Base-by-base conservation (phyloP, 2,329 filamentous ascomycete genomes). In the Fusarium sp. region DNA sequence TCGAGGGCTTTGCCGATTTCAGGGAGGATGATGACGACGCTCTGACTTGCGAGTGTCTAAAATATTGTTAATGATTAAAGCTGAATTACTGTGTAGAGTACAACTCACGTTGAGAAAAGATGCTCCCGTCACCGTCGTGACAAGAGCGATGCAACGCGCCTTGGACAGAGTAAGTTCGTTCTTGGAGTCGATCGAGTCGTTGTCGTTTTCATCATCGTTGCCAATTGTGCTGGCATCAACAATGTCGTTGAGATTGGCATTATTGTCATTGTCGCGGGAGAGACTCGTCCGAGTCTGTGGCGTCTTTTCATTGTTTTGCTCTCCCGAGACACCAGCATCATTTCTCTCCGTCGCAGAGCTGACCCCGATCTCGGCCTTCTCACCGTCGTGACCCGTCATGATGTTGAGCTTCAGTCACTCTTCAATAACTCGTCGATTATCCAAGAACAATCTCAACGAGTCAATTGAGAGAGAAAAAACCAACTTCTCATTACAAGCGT, bases 1-100 rank as follows among this genome's bases (percentile, higher is more conserved):
- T 80, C 69, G 6, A 92, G 83, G 12, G 87, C 87, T 30, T 83
- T 76, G 40, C 89, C 89, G 37, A 92, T 91, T n/a, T 86, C 87
- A 0, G 90, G 90, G 17, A 92, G 78, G 82, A 78, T 74, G 32
- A 74, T 79, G 60, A 79, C 76, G 35, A 79, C 78, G 30, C 75
- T 79, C 25, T 79, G 78, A 37, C 76, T 74, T n/a, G 78, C 67
- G 57, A 80, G 77, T 7, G 77, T 80, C 78, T 79, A 6, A 7
- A n/a, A 43, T 50, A 35, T 30, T 63, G 37, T 32, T 22, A 60
- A 57, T 33, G 52, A 30, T 30, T 30, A 30, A 30, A 9, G 27
- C 7, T 30, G 27, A 30, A 30, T 30, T 30, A 30, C 27, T 30
- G 27, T 30, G 27, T 30, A 30, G 27, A 30, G 27, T 30, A 30